Evolutionary conservation across 140 eudicot species (phyloP).

Genomic region (Flaveria floridana): DNA sequence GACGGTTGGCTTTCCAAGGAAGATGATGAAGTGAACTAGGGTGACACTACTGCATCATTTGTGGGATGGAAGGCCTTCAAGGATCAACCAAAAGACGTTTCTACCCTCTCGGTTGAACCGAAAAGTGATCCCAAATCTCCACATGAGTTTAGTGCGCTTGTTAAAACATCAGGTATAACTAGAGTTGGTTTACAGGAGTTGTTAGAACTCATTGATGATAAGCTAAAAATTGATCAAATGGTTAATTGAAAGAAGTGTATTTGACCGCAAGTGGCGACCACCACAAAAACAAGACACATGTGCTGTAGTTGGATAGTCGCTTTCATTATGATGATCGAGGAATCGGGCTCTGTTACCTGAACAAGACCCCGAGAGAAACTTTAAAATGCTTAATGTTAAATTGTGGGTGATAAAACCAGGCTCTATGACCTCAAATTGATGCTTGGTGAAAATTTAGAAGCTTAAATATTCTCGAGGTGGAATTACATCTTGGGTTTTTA

Average conservation of each 20-base stretch:
- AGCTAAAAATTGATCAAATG: constrained; percentile 36
- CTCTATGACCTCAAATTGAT: no score
- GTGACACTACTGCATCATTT: constrained; percentile 42
- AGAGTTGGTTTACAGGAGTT: constrained; percentile 86
- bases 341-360: no score
- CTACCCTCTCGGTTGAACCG: constrained; percentile 13
- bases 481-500: no score
- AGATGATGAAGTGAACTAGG: constrained; percentile 51
- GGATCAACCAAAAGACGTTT: constrained; percentile 29
- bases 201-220: constrained; percentile 65
- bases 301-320: constrained; percentile 39
- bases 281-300: constrained; percentile 47
- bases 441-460: no score
- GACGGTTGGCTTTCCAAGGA: constrained; percentile 55
- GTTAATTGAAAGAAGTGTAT: constrained; percentile 39
- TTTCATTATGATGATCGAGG: background rate
- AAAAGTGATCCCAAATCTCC: constrained; percentile 20
- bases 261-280: constrained; percentile 88
- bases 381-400: no score
- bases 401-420: no score
- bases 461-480: no score
- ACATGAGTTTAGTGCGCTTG: constrained; percentile 39
- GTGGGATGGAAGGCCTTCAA: constrained; percentile 39
- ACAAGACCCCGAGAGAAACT: no score
- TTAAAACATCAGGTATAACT: constrained; percentile 76